A percentile compares a stretch with the other conserved stretches of the same genome.
Evolutionary conservation across 176 grass and related monocot species (phyloP).

Genomic region (Zoysia pacifica): DNA sequence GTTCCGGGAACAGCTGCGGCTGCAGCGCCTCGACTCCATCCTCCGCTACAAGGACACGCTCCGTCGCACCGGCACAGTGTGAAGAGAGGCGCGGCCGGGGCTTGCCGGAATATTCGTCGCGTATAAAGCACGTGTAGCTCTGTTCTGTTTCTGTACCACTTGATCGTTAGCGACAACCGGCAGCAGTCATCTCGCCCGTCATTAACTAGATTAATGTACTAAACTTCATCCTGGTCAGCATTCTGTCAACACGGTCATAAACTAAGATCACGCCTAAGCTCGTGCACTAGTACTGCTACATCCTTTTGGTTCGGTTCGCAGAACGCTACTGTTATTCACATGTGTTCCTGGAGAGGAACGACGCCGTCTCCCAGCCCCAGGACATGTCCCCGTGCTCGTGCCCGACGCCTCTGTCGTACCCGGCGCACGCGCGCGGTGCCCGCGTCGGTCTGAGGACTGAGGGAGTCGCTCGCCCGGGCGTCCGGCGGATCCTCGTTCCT

Average conservation of each 20-base stretch:
- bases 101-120: neutral
- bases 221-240: neutral
- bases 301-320: neutral
- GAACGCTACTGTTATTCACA: too few species aligned
- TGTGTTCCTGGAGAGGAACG: too few species aligned
- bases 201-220: neutral
- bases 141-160: neutral
- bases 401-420: too few species aligned
- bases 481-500: too few species aligned
- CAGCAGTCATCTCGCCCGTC: neutral
- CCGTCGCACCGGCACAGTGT: slow-evolving; percentile 23
- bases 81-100: neutral
- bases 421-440: too few species aligned
- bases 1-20: slow-evolving; percentile 32
- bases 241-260: neutral
- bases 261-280: neutral
- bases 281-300: neutral
- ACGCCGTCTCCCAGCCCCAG: too few species aligned
- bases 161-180: neutral
- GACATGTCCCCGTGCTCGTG: too few species aligned
- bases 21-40: slow-evolving; percentile 33
- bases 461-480: too few species aligned
- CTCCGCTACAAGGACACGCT: slow-evolving; percentile 26
- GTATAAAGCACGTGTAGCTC: neutral
- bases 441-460: too few species aligned